These are phyloP conservation scores for Corymbia maculata DNA, from an alignment of 345 rosid genomes.

Conservation along the genomic window DNA sequence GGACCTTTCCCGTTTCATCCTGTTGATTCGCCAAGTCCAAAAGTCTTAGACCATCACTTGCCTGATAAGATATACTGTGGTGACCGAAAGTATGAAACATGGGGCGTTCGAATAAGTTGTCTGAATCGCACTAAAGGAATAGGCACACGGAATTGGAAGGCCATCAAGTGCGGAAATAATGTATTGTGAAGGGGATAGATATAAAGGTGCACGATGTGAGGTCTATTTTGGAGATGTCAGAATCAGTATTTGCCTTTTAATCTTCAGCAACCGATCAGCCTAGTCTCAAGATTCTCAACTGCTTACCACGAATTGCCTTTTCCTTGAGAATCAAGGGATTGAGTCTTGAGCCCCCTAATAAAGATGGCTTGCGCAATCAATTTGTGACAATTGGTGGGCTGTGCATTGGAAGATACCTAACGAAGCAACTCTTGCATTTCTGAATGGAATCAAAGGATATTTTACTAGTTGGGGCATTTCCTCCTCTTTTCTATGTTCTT, in stretches of 20 bases:
- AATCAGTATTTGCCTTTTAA: neutral
- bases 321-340: neutral
- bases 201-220: neutral
- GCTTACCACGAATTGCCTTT: neutral
- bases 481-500: neutral
- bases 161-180: neutral
- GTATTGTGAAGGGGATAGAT: neutral
- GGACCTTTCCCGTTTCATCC: neutral
- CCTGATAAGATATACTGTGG: neutral
- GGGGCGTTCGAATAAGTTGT: neutral
- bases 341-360: neutral
- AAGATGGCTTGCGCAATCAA: neutral
- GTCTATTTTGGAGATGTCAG: neutral
- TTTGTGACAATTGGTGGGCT: neutral
- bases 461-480: neutral
- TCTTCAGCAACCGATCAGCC: neutral
- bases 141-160: neutral
- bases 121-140: neutral
- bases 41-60: neutral
- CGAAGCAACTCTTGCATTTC: neutral
- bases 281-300: neutral
- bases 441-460: neutral
- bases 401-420: neutral
- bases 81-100: neutral
- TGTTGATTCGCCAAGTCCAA: neutral